A percentile compares a stretch with the other conserved stretches of the same genome.
Conservation (phyloP, 2,329 filamentous ascomycete genomes). For the Teratosphaeria epicoccoides region DNA sequence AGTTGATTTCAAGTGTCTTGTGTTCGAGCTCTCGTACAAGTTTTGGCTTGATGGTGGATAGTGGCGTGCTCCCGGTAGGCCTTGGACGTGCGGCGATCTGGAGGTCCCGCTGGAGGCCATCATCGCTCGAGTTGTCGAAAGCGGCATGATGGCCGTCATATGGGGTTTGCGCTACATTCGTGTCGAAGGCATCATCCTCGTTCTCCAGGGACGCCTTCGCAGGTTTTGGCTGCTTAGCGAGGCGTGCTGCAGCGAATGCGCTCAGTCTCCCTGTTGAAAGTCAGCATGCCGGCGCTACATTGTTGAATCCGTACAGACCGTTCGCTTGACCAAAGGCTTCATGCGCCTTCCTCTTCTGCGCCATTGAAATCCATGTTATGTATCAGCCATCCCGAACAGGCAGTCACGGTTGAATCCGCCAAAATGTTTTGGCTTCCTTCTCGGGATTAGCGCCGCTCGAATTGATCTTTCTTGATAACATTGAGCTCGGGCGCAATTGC, state of each 20-base stretch:
- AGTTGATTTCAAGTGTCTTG: conserved; percentile 9
- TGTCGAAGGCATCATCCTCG: conserved; percentile 3
- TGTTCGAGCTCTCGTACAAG: conserved; percentile 11
- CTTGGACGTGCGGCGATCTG: not conserved
- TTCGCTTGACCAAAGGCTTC: conserved; percentile 22
- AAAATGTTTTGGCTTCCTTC: not conserved
- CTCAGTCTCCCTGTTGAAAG: conserved; percentile 17
- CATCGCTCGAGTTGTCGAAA: not conserved
- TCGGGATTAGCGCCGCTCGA: not conserved
- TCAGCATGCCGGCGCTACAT: too few species aligned
- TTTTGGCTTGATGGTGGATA: conserved; percentile 9
- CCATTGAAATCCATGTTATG: conserved; percentile 13
- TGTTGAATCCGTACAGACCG: conserved; percentile 8
- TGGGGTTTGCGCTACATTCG: conserved; percentile 11
- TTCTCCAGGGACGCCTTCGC: not conserved
- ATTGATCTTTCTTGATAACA: not conserved
- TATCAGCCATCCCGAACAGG: not conserved
- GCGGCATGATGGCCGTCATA: conserved; percentile 11
- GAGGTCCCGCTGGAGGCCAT: not conserved
- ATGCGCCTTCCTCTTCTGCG: conserved; percentile 24
- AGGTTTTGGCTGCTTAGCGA: conserved; percentile 10
- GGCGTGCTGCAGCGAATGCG: conserved; percentile 23
- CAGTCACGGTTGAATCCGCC: not conserved
- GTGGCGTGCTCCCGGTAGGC: not conserved
- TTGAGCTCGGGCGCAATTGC: not conserved